Evolutionary conservation across 352 stramenopile species (phyloP).

Genomic region (Pythium periplocum): DNA sequence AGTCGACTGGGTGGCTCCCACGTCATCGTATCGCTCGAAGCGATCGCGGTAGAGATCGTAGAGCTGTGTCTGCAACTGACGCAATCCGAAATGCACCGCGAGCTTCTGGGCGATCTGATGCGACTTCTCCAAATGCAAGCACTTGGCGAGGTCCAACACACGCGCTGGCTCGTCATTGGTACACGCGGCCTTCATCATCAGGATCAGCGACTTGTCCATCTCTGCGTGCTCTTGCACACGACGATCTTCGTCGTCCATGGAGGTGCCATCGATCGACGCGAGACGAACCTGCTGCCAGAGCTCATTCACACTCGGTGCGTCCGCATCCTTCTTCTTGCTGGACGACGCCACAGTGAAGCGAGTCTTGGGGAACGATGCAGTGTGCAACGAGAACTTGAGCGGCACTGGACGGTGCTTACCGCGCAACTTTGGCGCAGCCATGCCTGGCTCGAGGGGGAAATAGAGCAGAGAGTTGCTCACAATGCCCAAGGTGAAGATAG

Average conservation of each 20-base stretch:
- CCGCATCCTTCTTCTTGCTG: conserved; percentile 25
- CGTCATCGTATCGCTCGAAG: conserved; percentile 32
- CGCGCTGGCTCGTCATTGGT: conserved; percentile 57
- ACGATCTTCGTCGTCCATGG: conserved; percentile 18
- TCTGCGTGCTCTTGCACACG: conserved; percentile 65
- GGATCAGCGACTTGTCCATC: conserved; percentile 79
- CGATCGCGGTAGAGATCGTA: conserved; percentile 65
- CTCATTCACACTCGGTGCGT: conserved; percentile 22
- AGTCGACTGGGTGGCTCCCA: not conserved
- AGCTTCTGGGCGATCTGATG: conserved; percentile 83
- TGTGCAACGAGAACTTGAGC: conserved; percentile 47
- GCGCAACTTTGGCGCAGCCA: conserved; percentile 38
- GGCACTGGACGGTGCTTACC: conserved; percentile 76
- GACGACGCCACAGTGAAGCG: not conserved
- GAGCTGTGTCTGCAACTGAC: conserved; percentile 64
- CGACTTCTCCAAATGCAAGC: conserved; percentile 75
- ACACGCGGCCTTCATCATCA: conserved; percentile 82
- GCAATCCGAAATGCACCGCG: conserved; percentile 71
- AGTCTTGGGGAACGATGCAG: conserved; percentile 53
- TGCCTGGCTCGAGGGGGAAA: conserved; percentile 54
- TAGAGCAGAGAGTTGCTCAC: conserved; percentile 72
- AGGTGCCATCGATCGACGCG: conserved; percentile 26
- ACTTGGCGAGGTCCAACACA: conserved; percentile 76
- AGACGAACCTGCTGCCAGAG: conserved; percentile 73
- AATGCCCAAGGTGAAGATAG: conserved; percentile 62